Base-by-base conservation (phyloP, 2,329 filamentous ascomycete genomes). In the Diplodia intermedia region DNA sequence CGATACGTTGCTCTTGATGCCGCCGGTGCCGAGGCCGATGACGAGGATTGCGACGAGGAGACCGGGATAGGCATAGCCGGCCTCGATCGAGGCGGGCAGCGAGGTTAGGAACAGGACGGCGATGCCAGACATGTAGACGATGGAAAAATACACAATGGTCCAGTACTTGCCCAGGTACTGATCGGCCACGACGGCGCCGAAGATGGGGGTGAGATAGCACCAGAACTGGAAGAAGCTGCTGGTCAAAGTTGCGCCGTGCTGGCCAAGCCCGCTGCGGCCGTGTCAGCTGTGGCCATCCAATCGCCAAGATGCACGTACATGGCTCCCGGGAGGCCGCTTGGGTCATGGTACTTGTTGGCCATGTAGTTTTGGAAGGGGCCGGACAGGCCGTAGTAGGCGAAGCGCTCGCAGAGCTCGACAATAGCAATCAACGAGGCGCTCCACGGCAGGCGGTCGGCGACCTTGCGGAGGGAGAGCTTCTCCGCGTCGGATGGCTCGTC, bases 1-100 rank as follows among this genome's bases (percentile, higher is more conserved):
- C 11, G 80, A 80, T 53, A 94, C 90, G 75, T 94, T 94, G 71
- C 89, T 87, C 82, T 94, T 94, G 86, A 94, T 93, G 74, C 91
- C 90, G 70, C 91, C 91, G 1, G 90, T 92, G 53, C 91, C 91
- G 36, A 92, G 78, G n/a, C 90, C 90, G 75, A 93, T 86, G 74
- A 93, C 85, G 54, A 91, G 78, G 71, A 91, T 83, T 29, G 88
- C 87, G 36, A 88, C 79, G 2, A 89, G 77, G 73, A 92, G 90
- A 63, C 86, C 88, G 1, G 82, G 89, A 55, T 92, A 86, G 0
- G 89, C 82, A 14, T 83, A 81, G 18, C 88, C 84, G 43, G 86
- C 79, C 54, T 86, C 79, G 56, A 93, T 89, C 57, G 91, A 87
- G 3, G 76, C 74, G 0, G 90, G 90, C 1, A 90, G 80, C 18